Conservation (phyloP, 2,329 filamentous ascomycete species). For the Colletotrichum gigasporum region DNA sequence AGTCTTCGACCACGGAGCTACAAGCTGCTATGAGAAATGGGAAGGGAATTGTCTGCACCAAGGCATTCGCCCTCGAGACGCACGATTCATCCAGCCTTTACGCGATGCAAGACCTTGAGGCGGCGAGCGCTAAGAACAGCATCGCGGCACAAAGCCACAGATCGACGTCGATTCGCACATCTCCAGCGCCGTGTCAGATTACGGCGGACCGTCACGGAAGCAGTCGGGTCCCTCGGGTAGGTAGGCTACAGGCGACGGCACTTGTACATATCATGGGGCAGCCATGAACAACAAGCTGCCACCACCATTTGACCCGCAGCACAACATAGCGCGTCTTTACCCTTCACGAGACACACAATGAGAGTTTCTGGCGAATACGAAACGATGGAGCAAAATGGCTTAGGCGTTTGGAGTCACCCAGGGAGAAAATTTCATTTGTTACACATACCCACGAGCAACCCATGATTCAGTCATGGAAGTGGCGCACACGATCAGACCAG, state of each 20-base stretch:
- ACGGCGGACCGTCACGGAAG: background rate
- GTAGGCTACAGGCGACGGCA: background rate
- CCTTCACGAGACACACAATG: background rate
- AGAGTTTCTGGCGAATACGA: background rate
- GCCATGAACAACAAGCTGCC: too few relatives aligned
- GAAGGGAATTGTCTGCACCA: background rate
- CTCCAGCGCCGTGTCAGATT: constrained; percentile 1
- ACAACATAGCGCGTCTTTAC: background rate
- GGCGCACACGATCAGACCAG: background rate
- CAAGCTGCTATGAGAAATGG: background rate
- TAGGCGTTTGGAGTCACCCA: too few relatives aligned
- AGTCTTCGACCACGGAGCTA: constrained; percentile 1
- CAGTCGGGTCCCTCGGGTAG: background rate
- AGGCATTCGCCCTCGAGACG: background rate
- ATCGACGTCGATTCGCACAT: constrained; percentile 15
- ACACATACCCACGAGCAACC: background rate
- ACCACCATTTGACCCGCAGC: too few relatives aligned
- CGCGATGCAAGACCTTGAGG: constrained; percentile 15
- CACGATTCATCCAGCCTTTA: constrained; percentile 4
- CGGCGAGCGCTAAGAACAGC: background rate
- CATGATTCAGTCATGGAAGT: background rate
- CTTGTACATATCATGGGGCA: background rate
- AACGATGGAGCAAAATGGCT: too few relatives aligned
- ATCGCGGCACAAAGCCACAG: constrained; percentile 3
- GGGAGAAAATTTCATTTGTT: background rate